Percentiles rank a stretch among this genome's conserved stretches.
Conservation (phyloP, 1,284 basidiomycete species). For the Lentinula novae-zelandiae region DNA sequence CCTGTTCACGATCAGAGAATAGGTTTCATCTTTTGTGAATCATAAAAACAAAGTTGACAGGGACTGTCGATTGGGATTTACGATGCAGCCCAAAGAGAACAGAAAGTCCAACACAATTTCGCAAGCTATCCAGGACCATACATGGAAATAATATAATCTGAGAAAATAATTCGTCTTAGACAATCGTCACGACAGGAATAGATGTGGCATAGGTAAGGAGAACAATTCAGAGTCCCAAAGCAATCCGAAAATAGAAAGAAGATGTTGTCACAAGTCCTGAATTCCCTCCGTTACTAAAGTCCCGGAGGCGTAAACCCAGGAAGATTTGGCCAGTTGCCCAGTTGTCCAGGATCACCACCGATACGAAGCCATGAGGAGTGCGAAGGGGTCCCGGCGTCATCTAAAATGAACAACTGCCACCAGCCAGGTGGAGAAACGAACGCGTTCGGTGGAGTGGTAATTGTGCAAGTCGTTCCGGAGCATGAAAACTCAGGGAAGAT, state of each 20-base stretch:
- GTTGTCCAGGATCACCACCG: constrained; percentile 47
- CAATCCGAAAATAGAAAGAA: background rate
- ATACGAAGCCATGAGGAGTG: constrained; percentile 51
- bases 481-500: constrained; percentile 51
- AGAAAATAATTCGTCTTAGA: too few species aligned
- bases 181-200: too few species aligned
- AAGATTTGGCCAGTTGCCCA: constrained; percentile 50
- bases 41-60: too few species aligned
- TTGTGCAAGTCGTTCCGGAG: constrained; percentile 41
- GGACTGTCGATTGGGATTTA: too few species aligned
- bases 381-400: constrained; percentile 50
- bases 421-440: constrained; percentile 54
- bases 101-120: too few species aligned
- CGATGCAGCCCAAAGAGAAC: too few species aligned
- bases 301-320: constrained; percentile 51
- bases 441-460: constrained; percentile 49
- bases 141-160: too few species aligned
- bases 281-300: constrained; percentile 6
- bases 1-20: too few species aligned
- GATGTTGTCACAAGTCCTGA: background rate
- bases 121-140: too few species aligned
- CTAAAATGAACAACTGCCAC: constrained; percentile 50
- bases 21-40: too few species aligned
- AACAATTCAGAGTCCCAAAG: background rate
- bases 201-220: too few species aligned